Evolutionary conservation across 164 flowering plant species (phyloP).

Genomic region (Berberis thunbergii): DNA sequence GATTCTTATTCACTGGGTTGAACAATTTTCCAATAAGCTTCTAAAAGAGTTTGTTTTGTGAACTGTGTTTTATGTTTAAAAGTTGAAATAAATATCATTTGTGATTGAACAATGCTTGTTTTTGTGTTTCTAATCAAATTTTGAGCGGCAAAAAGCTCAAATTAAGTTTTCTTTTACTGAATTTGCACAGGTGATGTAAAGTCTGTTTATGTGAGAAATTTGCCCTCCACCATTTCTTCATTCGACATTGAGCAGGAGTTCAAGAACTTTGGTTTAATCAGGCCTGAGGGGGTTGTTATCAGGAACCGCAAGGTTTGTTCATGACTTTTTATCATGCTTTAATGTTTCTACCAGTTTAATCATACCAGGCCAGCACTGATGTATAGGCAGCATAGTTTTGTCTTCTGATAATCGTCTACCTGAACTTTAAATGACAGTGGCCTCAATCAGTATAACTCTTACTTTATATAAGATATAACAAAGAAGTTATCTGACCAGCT

Average conservation of each 20-base stretch:
- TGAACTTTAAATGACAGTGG: too few species aligned
- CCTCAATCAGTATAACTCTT: too few species aligned
- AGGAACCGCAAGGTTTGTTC: conserved; percentile 62
- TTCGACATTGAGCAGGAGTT: conserved; percentile 43
- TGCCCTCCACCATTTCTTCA: conserved; percentile 33
- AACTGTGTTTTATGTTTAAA: too few species aligned
- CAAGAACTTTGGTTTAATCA: conserved; percentile 42
- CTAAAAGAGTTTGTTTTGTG: not conserved
- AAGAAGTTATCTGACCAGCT: too few species aligned
- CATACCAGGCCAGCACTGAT: not conserved
- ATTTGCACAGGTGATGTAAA: conserved; percentile 24
- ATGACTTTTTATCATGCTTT: not conserved
- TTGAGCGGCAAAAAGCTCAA: not conserved
- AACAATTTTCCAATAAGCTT: too few species aligned
- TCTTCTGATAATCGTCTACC: too few species aligned
- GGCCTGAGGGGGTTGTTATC: conserved; percentile 71
- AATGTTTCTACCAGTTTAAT: not conserved
- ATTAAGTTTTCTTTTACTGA: not conserved
- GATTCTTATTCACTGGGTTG: not conserved
- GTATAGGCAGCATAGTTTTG: too few species aligned
- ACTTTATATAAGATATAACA: too few species aligned
- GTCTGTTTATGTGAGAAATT: conserved; percentile 52
- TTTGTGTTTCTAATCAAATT: not conserved
- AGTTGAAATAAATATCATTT: too few species aligned
- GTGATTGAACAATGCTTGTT: not conserved